Evolutionary conservation across 768 basidiomycete species (phyloP).

Genomic region (Thelephora aurantiotincta): DNA sequence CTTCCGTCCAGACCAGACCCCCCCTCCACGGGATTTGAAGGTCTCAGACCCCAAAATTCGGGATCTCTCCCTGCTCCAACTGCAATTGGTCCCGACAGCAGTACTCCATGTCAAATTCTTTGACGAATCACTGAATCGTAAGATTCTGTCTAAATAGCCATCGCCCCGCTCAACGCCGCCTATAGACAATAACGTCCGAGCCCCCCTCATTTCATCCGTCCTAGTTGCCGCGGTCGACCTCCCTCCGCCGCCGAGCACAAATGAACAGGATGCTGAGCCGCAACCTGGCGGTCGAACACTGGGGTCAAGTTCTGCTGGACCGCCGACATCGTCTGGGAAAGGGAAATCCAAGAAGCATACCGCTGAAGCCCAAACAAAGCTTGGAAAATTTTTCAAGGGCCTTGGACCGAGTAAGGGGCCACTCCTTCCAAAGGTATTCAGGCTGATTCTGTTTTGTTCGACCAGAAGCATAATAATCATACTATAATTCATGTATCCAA

Average conservation of each 20-base stretch:
- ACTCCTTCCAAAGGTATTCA: no score
- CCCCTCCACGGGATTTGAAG: constrained; percentile 72
- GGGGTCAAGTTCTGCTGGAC: not conserved
- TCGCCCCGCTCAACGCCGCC: not conserved
- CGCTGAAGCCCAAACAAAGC: not conserved
- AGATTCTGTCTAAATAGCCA: constrained; percentile 7
- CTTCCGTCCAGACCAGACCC: constrained; percentile 47
- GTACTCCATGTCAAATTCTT: constrained; percentile 65
- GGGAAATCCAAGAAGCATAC: not conserved
- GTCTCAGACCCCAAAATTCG: constrained; percentile 66
- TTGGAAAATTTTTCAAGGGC: not conserved
- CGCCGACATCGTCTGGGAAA: not conserved
- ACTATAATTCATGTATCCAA: no score
- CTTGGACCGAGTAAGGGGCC: not conserved
- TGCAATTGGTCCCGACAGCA: constrained; percentile 71
- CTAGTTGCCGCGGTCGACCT: constrained; percentile 50
- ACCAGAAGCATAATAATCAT: no score
- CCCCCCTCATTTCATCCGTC: constrained; percentile 49
- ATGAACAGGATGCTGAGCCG: constrained; percentile 5
- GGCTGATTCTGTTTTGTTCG: no score
- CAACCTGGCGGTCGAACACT: not conserved
- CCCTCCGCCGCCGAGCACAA: constrained; percentile 36
- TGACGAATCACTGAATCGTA: constrained; percentile 59
- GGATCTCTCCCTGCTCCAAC: constrained; percentile 49
- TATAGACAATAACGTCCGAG: constrained; percentile 39